Evolutionary conservation across 208 protist genomes (phyloP).

Genomic region (Trypanosoma brucei): DNA sequence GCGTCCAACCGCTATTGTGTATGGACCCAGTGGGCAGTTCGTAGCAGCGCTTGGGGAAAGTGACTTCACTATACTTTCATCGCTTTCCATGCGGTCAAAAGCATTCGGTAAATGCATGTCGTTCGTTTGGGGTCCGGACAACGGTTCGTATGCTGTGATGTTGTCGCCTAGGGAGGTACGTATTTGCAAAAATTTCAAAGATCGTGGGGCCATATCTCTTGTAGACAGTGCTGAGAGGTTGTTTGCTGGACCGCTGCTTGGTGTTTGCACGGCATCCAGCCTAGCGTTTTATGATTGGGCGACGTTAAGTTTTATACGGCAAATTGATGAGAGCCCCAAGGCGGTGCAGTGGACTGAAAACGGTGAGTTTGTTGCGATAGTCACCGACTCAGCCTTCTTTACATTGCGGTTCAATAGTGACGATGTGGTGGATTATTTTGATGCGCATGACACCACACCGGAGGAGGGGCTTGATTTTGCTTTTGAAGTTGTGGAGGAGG

Average conservation of each 20-base stretch:
- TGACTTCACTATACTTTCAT: constrained; percentile 98
- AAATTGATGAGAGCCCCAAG: constrained; percentile 93
- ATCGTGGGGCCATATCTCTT: constrained; percentile 80
- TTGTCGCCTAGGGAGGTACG: constrained; percentile 88
- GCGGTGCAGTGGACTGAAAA: constrained; percentile 91
- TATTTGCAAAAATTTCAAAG: constrained; percentile 96
- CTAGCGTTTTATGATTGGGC: constrained; percentile 98
- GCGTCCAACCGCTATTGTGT: constrained; percentile 85
- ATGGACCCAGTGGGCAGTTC: constrained; percentile 95
- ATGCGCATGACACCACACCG: constrained; percentile 34
- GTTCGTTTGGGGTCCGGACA: constrained; percentile 93
- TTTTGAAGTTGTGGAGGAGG: constrained; percentile 94
- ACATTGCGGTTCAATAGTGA: constrained; percentile 93
- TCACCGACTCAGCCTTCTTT: constrained; percentile 89
- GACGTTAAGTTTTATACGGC: constrained; percentile 82
- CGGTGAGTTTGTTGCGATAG: constrained; percentile 88
- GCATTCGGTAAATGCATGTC: constrained; percentile 95
- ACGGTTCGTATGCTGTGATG: constrained; percentile 91
- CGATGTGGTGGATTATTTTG: constrained; percentile 68
- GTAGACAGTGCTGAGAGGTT: constrained; percentile 52
- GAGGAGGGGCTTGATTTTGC: constrained; percentile 95
- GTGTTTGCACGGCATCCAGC: constrained; percentile 59
- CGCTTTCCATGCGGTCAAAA: constrained; percentile 94
- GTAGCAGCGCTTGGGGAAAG: constrained; percentile 93
- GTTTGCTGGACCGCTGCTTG: constrained; percentile 90